These are phyloP conservation scores for Dactylellina parvicollis DNA, from an alignment of 2,329 filamentous ascomycete species.

Conservation along the genomic window DNA sequence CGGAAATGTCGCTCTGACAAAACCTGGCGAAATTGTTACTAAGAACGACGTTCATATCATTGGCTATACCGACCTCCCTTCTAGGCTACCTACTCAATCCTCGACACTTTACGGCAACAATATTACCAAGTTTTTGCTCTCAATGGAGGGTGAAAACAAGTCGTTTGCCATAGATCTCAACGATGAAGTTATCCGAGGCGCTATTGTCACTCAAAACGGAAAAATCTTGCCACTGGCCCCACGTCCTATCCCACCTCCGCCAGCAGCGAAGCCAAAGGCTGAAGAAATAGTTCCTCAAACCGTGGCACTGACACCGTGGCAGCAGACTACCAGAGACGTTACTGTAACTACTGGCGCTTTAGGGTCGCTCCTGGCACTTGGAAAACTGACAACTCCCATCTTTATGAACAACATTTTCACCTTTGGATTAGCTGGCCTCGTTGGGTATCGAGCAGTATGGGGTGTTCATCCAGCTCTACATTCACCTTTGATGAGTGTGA, in stretches of 20 bases:
- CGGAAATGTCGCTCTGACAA: conserved; percentile 85
- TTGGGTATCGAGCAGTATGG: conserved; percentile 90
- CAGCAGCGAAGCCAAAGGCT: conserved; percentile 63
- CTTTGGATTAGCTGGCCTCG: conserved; percentile 82
- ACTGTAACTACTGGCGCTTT: conserved; percentile 79
- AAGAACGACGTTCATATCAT: conserved; percentile 86
- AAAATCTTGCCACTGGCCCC: conserved; percentile 71
- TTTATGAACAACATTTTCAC: conserved; percentile 92
- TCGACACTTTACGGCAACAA: conserved; percentile 94
- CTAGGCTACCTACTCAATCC: conserved; percentile 84
- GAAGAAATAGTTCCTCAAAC: conserved; percentile 65
- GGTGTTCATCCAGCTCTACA: conserved; percentile 84
- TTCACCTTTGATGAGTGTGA: conserved; percentile 90
- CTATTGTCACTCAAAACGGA: conserved; percentile 83
- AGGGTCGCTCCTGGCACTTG: conserved; percentile 77
- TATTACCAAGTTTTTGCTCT: conserved; percentile 86
- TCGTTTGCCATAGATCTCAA: conserved; percentile 81
- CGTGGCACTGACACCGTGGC: conserved; percentile 79
- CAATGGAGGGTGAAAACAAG: conserved; percentile 80
- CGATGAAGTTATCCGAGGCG: conserved; percentile 85
- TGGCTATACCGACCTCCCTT: conserved; percentile 88
- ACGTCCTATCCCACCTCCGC: conserved; percentile 63
- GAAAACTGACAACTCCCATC: conserved; percentile 80
- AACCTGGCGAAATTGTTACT: conserved; percentile 74
- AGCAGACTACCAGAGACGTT: conserved; percentile 80